These are phyloP conservation scores for Cairneyella variabilis DNA, from an alignment of 495 filamentous ascomycete species.

Conservation along the genomic window DNA sequence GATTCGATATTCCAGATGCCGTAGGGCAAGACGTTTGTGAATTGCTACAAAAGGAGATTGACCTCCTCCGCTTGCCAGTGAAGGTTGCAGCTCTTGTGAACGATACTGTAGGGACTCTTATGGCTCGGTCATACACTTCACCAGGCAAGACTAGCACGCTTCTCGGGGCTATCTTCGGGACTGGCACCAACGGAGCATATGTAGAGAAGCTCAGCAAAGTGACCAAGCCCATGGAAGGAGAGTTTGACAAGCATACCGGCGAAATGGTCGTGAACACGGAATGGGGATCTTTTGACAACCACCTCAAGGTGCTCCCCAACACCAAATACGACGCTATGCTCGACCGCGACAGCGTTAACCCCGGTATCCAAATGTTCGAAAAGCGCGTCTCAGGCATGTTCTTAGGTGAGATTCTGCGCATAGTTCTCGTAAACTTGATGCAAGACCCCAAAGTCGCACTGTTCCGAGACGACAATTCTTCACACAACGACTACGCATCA, in stretches of 20 bases:
- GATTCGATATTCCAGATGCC: conserved; percentile 90
- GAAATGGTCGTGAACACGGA: conserved; percentile 98
- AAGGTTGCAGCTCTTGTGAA: conserved; percentile 93
- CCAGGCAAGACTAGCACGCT: conserved; percentile 84
- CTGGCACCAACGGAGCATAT: conserved; percentile 93
- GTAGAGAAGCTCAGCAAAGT: conserved; percentile 70
- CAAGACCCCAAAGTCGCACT: conserved; percentile 56
- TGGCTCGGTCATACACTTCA: conserved; percentile 93
- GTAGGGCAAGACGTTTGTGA: conserved; percentile 92
- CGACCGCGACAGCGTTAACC: conserved; percentile 80
- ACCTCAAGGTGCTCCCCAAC: conserved; percentile 77
- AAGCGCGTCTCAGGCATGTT: conserved; percentile 99
- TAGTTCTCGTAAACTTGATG: conserved; percentile 64
- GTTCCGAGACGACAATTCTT: conserved; percentile 66
- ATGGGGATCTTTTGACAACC: conserved; percentile 98
- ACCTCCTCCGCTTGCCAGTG: conserved; percentile 80
- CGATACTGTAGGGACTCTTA: conserved; percentile 94
- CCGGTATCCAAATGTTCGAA: conserved; percentile 97
- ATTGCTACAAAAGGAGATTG: conserved; percentile 86
- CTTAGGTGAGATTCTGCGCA: conserved; percentile 87
- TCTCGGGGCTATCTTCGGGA: conserved; percentile 90
- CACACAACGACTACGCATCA: conserved; percentile 58
- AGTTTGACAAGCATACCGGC: conserved; percentile 78
- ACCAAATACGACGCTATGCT: conserved; percentile 79
- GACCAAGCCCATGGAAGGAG: conserved; percentile 59